Evolutionary conservation across 495 filamentous ascomycete species (phyloP), one percentile per base, ranked within the genome.

Genomic region (Tuber umbilicatum): DNA sequence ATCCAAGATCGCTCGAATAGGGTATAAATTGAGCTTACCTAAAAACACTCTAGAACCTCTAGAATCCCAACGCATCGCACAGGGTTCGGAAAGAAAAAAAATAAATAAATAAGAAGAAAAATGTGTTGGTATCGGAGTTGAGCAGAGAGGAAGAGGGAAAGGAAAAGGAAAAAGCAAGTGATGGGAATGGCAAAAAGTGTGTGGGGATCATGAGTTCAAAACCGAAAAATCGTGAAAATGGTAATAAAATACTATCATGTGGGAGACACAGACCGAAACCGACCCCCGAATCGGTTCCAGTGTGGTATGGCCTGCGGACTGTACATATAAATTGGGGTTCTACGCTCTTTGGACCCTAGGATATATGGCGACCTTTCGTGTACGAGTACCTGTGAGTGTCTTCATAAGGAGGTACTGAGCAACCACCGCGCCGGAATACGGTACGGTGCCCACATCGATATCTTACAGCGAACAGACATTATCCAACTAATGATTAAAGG

Each of bases 141-240:
- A 72, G 31, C 21, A 64, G 71, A 40, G 60, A 50, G 67, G 75
- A 42, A 76, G 64, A 70, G 39, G 50, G 37, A 71, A 76, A 43
- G 37, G 70, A 70, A 72, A 21, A 39, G 71, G 71, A 73, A 38
- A 73, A 69, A 77, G 70, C 27, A 38, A 38, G 73, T 72, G 60
- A 76, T 77, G 75, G 35, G 70, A 74, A 70, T 37, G 75, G 68
- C 37, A 31, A 70, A 39, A 72, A 27, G 43, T 14, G 50, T 38
- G 19, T 39, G 47, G 39, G 31, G 47, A 60, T 27, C 27, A 78
- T 60, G 27, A 35, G 55, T 16, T 35, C 55, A 64, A 14, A 31
- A 35, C 31, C 2, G n/a, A 64, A 35, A 64, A 64, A 64, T 64
- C 27, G 31, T 19, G 55, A 64, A 64, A 64, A 64, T 35, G 31